These are phyloP conservation scores for Rhynchospora tenuis DNA, from an alignment of 176 grass and related monocot genomes.

Conservation along the genomic window DNA sequence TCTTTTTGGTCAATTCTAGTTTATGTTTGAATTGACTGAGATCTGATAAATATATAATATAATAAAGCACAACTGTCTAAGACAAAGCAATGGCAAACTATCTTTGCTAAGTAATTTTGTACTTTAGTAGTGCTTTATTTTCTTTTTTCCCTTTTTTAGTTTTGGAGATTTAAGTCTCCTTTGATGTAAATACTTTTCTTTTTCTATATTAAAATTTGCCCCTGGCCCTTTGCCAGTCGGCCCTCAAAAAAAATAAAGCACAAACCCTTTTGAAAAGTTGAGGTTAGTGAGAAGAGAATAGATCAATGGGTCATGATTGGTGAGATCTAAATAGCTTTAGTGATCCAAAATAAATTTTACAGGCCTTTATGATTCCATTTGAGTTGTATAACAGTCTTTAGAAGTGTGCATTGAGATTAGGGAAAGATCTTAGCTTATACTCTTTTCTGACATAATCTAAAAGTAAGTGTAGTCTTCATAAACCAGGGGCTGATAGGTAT, in stretches of 20 bases:
- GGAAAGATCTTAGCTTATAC: constrained; percentile 3
- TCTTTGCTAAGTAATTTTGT: too few species aligned
- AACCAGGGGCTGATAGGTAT: not conserved
- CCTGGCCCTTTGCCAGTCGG: too few species aligned
- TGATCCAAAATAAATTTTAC: constrained; percentile 20
- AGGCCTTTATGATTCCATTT: constrained; percentile 17
- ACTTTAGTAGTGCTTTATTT: too few species aligned
- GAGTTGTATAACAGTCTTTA: constrained; percentile 18
- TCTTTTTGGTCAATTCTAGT: constrained; percentile 7
- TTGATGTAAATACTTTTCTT: too few species aligned
- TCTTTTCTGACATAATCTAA: constrained; percentile 1
- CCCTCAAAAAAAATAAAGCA: too few species aligned
- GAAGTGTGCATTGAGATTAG: constrained; percentile 25
- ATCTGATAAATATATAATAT: not conserved
- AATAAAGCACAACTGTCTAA: too few species aligned
- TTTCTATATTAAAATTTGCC: too few species aligned
- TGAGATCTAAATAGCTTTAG: constrained; percentile 16
- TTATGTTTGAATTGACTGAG: not conserved
- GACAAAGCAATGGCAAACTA: too few species aligned
- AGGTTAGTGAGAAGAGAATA: not conserved
- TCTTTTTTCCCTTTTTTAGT: too few species aligned
- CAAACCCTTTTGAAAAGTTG: constrained; percentile 7
- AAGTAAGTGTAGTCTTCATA: not conserved
- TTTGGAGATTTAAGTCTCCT: too few species aligned
- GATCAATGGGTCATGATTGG: constrained; percentile 16